Evolutionary conservation across 2,329 filamentous ascomycete species (phyloP), one percentile per base, ranked within the genome.

Genomic region (Bipolaris oryzae): DNA sequence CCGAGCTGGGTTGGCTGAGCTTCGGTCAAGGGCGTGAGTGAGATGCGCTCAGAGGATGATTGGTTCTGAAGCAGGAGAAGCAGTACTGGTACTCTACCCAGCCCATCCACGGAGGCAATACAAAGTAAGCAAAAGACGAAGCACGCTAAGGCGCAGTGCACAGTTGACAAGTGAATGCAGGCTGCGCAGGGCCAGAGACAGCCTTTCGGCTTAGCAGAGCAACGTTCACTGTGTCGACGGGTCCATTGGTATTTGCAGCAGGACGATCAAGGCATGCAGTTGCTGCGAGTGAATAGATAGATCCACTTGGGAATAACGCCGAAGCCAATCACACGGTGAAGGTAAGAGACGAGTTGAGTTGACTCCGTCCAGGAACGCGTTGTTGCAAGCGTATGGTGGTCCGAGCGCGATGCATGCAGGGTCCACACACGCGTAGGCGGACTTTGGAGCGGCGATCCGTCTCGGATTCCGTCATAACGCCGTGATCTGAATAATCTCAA

Each of bases 391-490:
- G 11, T n/a, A 23, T 7, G 20, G 11, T 37, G 38, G 38, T 23
- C 38, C 38, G 38, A 41, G 38, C 38, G 52, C 44, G 60, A 50
- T 16, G 50, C 55, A 44, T 50, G 49, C 51, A 63, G 51, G 58
- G 55, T 41, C 50, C 46, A 47, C 45, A 33, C 45, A 28, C 47
- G 25, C 31, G 21, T 58, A 55, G 51, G 58, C 57, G 51, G 60
- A 59, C n/a, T 38, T 44, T 25, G 3, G 33, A 13, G 15, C 39
- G 45, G 41, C 43, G 46, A 34, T 56, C 33, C 37, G 34, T 31
- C 50, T 23, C 51, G 50, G 34, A 59, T 50, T 56, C 55, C 53
- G 61, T 57, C 58, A 63, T 61, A 55, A 63, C 60, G 60, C 60
- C 21, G 38, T 61, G 53, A 57, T 53, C 46, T 35, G 21, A 38